Conservation (phyloP, 192 early-diverging fungal genomes). For the Coemansia sp. region DNA sequence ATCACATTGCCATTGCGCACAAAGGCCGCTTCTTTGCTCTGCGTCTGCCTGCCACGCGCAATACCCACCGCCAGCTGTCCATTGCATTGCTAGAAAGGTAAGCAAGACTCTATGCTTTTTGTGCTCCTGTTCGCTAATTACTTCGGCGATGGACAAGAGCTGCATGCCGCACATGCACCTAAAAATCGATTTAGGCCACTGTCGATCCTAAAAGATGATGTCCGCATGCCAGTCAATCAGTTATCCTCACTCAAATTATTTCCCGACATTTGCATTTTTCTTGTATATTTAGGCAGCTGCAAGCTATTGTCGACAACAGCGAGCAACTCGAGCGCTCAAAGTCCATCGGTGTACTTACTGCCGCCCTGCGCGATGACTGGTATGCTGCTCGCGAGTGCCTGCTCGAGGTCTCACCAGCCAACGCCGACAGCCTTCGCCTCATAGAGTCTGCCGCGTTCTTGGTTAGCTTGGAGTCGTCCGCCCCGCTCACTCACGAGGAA, state of each 20-base stretch:
- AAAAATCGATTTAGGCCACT: background rate
- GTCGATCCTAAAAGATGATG: background rate
- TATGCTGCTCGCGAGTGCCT: conserved; percentile 61
- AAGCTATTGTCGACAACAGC: conserved; percentile 67
- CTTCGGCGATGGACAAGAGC: background rate
- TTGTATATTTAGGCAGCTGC: conserved; percentile 60
- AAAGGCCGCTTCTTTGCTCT: conserved; percentile 79
- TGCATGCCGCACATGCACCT: background rate
- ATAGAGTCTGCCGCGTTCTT: conserved; percentile 80
- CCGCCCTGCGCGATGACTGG: conserved; percentile 59
- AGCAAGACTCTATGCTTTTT: background rate
- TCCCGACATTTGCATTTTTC: conserved; percentile 32
- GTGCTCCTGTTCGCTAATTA: background rate
- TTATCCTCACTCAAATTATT: conserved; percentile 19
- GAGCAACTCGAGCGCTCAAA: conserved; percentile 49
- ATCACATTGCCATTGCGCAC: conserved; percentile 73
- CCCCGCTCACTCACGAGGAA: conserved; percentile 73
- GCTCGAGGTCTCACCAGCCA: conserved; percentile 61
- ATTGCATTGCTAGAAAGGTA: conserved; percentile 61
- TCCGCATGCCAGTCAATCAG: background rate
- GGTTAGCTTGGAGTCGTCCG: conserved; percentile 74
- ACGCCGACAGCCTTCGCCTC: conserved; percentile 63
- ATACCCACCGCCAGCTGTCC: conserved; percentile 20
- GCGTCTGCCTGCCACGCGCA: conserved; percentile 49
- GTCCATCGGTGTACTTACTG: conserved; percentile 62